Base-by-base conservation (phyloP, 2,329 filamentous ascomycete genomes). In the Phaeosphaeria sp. region DNA sequence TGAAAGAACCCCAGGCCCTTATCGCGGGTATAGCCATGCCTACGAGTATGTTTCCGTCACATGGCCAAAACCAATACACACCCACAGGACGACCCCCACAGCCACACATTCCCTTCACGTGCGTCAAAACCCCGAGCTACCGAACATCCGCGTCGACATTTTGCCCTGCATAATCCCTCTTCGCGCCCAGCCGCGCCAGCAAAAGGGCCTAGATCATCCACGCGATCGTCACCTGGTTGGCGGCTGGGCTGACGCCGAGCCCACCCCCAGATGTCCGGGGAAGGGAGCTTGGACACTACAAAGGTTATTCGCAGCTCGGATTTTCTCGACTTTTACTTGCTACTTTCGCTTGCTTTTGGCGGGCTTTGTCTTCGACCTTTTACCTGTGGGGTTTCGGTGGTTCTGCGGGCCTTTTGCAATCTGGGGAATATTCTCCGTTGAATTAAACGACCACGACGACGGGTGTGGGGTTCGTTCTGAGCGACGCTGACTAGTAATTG, bases 91-190 rank as follows among this genome's bases (percentile, higher is more conserved):
- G 15, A 7, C 11, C 25, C 25, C 5, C 30, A 36, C 30, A 36
- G 13, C 18, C 11, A 6, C 18, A 44, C 42, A 7, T 36, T 6
- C 11, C 11, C 30, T 36, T 36, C 30, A 36, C 30, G 30, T 36
- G 30, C 30, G 30, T 6, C 30, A n/a, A n/a, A n/a, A n/a, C n/a
- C n/a, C n/a, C n/a, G n/a, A n/a, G n/a, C n/a, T n/a, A n/a, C n/a
- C n/a, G n/a, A n/a, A n/a, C n/a, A n/a, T n/a, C n/a, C n/a, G n/a
- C n/a, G n/a, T n/a, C n/a, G n/a, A n/a, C n/a, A n/a, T 8, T 5
- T 46, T 39, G 40, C 55, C 53, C 59, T 56, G 55, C 59, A 53
- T 56, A 51, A 36, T 24, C 30, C 11, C n/a, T n/a, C n/a, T n/a
- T n/a, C n/a, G n/a, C n/a, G n/a, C n/a, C n/a, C n/a, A n/a, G n/a